Base-by-base conservation (phyloP, 2,329 filamentous ascomycete genomes). In the Fusarium neocosmosporiellum region DNA sequence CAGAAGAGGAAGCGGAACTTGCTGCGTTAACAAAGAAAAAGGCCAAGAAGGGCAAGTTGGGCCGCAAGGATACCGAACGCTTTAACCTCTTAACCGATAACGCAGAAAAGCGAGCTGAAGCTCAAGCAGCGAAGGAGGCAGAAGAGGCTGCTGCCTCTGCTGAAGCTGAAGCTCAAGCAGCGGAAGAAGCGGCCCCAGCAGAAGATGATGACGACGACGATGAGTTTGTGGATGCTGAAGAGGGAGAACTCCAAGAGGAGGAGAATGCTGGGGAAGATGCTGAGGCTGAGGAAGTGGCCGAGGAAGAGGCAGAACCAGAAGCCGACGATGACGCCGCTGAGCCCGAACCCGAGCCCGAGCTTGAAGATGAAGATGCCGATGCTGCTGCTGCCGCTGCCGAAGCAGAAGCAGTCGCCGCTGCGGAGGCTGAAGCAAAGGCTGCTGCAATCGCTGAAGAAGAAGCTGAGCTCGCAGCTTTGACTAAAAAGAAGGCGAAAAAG, bases 21-120 rank as follows among this genome's bases (percentile, higher is more conserved):
- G 80, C 77, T n/a, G 75, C 77, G 1, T 75, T 85, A 7, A 84
- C 82, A 41, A 81, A 83, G 36, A 88, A 86, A 75, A 87, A 74
- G 46, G 70, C 65, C 4, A 77, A 60, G 43, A 76, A 67, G 50
- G 75, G 75, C 22, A 77, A 67, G 53, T 46, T 77, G 7, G 75
- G 75, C 3, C 72, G 72, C 20, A 77, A 75, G 39, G 75, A 77
- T 61, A 75, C 74, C 6, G 75, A 77, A 31, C 63, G 74, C 8
- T 73, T 71, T 9, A 70, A 71, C 9, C 16, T 54, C 16, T 68
- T 77, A 5, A 57, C 66, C 5, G 73, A 75, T 1, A 77, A 76
- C 57, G 79, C 77, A 20, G 75, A 76, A 10, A 73, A 68, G 50
- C 74, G 73, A 16, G 71, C 69, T 13, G 77, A 78, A 59, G 68